Percentiles rank a stretch among this genome's conserved stretches.
phyloP scores from a whole-genome alignment of 2,329 filamentous ascomycete species.

The Pseudogymnoascus sp. region DNA sequence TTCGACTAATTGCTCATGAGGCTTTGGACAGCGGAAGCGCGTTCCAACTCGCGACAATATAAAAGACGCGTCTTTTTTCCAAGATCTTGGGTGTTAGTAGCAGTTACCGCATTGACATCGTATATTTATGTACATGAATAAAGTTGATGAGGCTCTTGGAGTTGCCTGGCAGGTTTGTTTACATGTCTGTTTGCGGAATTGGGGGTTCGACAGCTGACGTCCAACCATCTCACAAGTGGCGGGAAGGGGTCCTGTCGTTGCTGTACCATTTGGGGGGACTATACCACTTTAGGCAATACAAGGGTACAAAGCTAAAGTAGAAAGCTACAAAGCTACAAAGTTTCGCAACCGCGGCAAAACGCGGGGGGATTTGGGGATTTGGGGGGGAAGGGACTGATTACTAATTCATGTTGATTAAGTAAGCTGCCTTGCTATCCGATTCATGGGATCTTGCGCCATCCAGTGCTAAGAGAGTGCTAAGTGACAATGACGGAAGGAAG shows the following conservation, averaged over 20 bases:
- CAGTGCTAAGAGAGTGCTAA: neutral
- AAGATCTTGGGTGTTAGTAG: neutral
- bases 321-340: neutral
- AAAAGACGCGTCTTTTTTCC: neutral
- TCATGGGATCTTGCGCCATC: neutral
- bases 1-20: neutral
- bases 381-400: neutral
- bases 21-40: neutral
- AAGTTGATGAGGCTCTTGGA: neutral
- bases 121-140: neutral
- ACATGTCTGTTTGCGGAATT: slow-evolving; percentile 3
- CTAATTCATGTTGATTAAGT: neutral
- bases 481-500: neutral
- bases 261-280: neutral
- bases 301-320: neutral
- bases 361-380: neutral
- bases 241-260: neutral
- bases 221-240: neutral
- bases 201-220: neutral
- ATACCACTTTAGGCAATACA: neutral
- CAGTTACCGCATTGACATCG: neutral
- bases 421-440: slow-evolving; percentile 1
- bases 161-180: neutral
- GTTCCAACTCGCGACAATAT: neutral
- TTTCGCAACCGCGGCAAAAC: neutral